A percentile compares a stretch with the other conserved stretches of the same genome.
Evolutionary conservation across 2,329 filamentous ascomycete species (phyloP).

Genomic region (Chaetomiaceae sp.): DNA sequence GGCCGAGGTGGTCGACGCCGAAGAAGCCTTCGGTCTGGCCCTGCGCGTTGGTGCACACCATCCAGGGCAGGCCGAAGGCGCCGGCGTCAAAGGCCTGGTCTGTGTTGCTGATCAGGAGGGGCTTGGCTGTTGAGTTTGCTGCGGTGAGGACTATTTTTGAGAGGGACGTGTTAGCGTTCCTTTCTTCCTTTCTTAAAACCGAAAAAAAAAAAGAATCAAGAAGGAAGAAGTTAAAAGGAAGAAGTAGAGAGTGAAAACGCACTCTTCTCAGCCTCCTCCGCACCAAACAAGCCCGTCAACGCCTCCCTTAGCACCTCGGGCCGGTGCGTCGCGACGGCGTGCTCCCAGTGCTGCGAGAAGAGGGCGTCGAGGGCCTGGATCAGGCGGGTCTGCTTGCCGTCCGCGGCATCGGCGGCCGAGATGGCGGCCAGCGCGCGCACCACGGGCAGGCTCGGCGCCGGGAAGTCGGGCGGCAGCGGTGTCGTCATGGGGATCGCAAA

Average conservation of each 20-base stretch:
- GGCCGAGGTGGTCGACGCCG: slow-evolving; percentile 38
- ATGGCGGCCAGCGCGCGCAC: slow-evolving; percentile 34
- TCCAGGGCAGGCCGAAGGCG: slow-evolving; percentile 38
- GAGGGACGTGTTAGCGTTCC: not conserved
- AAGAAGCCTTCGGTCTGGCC: slow-evolving; percentile 35
- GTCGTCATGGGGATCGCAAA: slow-evolving; percentile 34
- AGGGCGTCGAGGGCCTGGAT: slow-evolving; percentile 31
- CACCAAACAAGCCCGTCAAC: slow-evolving; percentile 27
- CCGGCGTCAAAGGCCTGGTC: slow-evolving; percentile 33
- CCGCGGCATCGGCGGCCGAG: slow-evolving; percentile 14
- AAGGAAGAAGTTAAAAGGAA: too few species aligned
- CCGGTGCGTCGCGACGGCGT: slow-evolving; percentile 27
- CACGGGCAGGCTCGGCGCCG: slow-evolving; percentile 32
- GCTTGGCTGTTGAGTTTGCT: slow-evolving; percentile 28
- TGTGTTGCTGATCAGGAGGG: slow-evolving; percentile 31
- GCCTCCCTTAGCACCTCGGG: slow-evolving; percentile 28
- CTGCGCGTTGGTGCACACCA: slow-evolving; percentile 32
- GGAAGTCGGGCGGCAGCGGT: slow-evolving; percentile 32
- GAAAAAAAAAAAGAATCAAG: not conserved
- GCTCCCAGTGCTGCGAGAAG: slow-evolving; percentile 32
- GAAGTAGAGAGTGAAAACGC: not conserved
- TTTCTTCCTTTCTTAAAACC: not conserved
- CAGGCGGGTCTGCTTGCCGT: slow-evolving; percentile 22
- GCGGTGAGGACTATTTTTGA: slow-evolving; percentile 26
- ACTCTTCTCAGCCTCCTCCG: slow-evolving; percentile 26